Percentiles rank a stretch among this genome's conserved stretches.
phyloP scores from a whole-genome alignment of 2,329 filamentous ascomycete genomes.

The Fusarium annulatum region DNA sequence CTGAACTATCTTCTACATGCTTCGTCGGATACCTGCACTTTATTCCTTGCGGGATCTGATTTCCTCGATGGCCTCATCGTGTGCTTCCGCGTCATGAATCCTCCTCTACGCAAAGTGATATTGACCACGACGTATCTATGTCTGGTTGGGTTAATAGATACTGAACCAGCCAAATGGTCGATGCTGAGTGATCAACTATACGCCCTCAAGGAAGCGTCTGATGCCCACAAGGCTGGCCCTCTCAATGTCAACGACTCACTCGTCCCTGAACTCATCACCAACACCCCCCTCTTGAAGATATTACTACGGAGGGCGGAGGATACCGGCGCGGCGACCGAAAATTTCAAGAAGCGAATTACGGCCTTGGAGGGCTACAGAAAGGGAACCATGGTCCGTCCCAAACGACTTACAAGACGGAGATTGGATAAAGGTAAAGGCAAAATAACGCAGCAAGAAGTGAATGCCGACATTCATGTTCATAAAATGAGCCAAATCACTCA shows the following conservation, averaged over 20 bases:
- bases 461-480: slow-evolving; percentile 75
- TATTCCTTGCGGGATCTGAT: slow-evolving; percentile 87
- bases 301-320: slow-evolving; percentile 65
- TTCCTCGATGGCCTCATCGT: slow-evolving; percentile 81
- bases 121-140: slow-evolving; percentile 81
- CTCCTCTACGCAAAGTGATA: slow-evolving; percentile 72
- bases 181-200: slow-evolving; percentile 87
- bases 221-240: slow-evolving; percentile 68
- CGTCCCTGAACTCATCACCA: slow-evolving; percentile 83
- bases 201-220: slow-evolving; percentile 77
- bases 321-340: slow-evolving; percentile 61
- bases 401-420: slow-evolving; percentile 63
- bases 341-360: slow-evolving; percentile 69
- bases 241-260: slow-evolving; percentile 74
- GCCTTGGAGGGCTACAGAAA: slow-evolving; percentile 71
- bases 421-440: slow-evolving; percentile 74
- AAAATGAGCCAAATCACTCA: slow-evolving; percentile 86
- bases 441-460: slow-evolving; percentile 51
- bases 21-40: slow-evolving; percentile 65
- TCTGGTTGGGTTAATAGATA: slow-evolving; percentile 75
- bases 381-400: slow-evolving; percentile 62
- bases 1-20: slow-evolving; percentile 73
- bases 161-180: slow-evolving; percentile 75
- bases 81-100: slow-evolving; percentile 73
- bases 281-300: slow-evolving; percentile 78